Conservation (phyloP, 768 basidiomycete genomes). For the Leucocoprinus sp. region DNA sequence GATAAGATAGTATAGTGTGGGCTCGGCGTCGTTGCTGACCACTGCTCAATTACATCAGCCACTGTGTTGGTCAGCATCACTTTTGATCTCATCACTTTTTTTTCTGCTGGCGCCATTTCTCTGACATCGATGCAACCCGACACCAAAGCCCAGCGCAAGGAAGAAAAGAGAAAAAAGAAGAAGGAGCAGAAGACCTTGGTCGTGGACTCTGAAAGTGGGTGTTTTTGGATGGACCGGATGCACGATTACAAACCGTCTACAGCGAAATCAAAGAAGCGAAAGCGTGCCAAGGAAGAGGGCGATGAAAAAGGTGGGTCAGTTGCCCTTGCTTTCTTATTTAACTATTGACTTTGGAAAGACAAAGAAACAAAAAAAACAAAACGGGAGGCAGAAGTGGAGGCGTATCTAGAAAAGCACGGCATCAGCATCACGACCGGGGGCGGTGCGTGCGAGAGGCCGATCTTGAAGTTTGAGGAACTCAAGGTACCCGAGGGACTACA, state of each 20-base stretch:
- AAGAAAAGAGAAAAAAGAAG: conserved; percentile 16
- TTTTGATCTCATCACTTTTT: neutral
- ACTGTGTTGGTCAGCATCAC: neutral
- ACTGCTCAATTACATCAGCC: conserved; percentile 3
- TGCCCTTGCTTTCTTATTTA: too few species aligned
- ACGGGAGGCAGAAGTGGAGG: conserved; percentile 37
- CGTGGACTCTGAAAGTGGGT: neutral
- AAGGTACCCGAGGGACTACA: conserved; percentile 54
- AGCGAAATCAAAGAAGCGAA: neutral
- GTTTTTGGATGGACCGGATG: too few species aligned
- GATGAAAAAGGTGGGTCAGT: neutral
- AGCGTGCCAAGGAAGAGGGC: neutral
- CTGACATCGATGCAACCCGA: too few species aligned
- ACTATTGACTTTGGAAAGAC: too few species aligned
- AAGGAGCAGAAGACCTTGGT: conserved; percentile 2
- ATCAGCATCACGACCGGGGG: conserved; percentile 61
- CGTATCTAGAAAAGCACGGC: conserved; percentile 63
- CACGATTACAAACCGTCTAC: too few species aligned
- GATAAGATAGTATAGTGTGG: neutral
- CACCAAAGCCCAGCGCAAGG: conserved; percentile 17
- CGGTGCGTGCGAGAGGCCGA: conserved; percentile 45
- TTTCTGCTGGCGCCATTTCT: too few species aligned
- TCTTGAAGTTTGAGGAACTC: conserved; percentile 70
- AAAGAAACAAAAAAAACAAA: conserved; percentile 36
- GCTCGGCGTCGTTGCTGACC: too few species aligned